A percentile compares a stretch with the other conserved stretches of the same genome.
These are phyloP conservation scores for Taiozyma sp. DNA, from an alignment of 1,139 yeast genomes.

Conservation along the genomic window DNA sequence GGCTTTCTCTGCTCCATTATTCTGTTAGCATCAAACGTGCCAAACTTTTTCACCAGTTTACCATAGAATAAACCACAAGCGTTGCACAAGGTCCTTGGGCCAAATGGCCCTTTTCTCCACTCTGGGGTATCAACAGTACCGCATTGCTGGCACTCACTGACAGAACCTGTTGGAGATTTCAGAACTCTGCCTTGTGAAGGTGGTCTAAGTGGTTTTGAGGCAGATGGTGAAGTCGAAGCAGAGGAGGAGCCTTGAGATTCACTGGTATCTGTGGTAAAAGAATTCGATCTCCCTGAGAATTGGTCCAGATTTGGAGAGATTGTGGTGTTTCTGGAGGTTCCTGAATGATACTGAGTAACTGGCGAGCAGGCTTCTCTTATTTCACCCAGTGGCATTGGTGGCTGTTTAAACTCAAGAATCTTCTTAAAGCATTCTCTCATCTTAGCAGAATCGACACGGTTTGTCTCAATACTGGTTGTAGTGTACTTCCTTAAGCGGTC, in stretches of 20 bases:
- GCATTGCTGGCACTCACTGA: slow-evolving; percentile 41
- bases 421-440: background rate
- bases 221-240: background rate
- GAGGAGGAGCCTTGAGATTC: background rate
- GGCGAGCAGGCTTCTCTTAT: background rate
- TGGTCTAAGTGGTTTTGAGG: background rate
- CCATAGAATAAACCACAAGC: slow-evolving; percentile 79
- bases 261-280: background rate
- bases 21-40: slow-evolving; percentile 28
- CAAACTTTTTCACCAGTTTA: slow-evolving; percentile 54
- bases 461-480: background rate
- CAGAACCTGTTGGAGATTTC: background rate
- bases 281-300: background rate
- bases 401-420: background rate
- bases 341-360: background rate
- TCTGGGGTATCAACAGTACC: slow-evolving; percentile 73
- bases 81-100: slow-evolving; percentile 66
- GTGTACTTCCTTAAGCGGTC: background rate
- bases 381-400: background rate
- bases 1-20: slow-evolving; percentile 4
- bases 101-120: slow-evolving; percentile 78
- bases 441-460: background rate
- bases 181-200: background rate
- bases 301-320: background rate
- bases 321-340: background rate